Evolutionary conservation across 176 grass and related monocot species (phyloP).

Genomic region (Rhynchospora pubera): DNA sequence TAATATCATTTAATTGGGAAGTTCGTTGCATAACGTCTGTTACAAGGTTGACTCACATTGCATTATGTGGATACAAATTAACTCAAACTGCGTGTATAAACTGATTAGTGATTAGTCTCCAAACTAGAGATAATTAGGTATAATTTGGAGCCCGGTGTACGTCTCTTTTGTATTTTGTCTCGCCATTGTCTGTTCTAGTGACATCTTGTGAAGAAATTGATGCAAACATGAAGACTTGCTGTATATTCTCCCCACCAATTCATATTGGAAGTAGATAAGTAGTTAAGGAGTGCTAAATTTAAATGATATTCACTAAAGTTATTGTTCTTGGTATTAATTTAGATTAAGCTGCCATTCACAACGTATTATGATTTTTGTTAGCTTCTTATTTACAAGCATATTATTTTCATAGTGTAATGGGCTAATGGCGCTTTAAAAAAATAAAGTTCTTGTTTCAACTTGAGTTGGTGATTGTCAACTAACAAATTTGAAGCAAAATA

Average conservation of each 20-base stretch:
- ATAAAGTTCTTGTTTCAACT: no score
- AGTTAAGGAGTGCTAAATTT: neutral
- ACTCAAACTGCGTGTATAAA: neutral
- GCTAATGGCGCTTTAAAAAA: no score
- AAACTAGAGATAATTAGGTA: neutral
- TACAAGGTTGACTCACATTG: neutral
- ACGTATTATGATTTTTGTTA: no score
- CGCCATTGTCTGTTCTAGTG: neutral
- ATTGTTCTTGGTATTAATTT: neutral
- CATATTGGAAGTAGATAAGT: neutral
- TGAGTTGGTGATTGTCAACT: no score
- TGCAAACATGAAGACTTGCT: neutral
- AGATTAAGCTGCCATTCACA: neutral
- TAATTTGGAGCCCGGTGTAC: neutral
- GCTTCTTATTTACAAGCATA: no score
- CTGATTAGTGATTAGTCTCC: neutral
- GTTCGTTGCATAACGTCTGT: neutral
- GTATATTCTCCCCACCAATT: neutral
- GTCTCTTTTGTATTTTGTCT: neutral
- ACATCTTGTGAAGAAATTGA: neutral
- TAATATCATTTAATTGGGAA: neutral
- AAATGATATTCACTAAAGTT: neutral
- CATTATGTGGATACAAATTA: conserved; percentile 3
- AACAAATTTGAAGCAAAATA: no score
- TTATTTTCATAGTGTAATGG: no score